phyloP scores from a whole-genome alignment of 345 rosid species.

The Linum lewisii region DNA sequence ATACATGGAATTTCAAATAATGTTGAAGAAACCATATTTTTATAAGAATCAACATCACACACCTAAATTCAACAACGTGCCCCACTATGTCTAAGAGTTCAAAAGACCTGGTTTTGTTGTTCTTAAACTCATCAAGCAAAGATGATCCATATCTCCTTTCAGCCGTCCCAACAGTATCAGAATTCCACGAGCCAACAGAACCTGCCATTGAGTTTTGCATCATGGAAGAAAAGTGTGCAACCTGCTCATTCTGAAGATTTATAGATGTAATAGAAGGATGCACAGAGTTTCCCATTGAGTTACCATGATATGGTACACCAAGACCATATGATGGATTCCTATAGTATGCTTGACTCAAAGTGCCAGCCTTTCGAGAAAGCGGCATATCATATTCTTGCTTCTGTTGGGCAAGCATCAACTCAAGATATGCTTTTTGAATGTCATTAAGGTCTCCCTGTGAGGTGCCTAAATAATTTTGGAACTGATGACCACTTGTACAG shows the following conservation, averaged over 20 bases:
- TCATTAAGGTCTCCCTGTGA: slow-evolving; percentile 36
- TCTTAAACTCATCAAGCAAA: slow-evolving; percentile 79
- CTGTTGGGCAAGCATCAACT: slow-evolving; percentile 55
- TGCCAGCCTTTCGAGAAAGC: slow-evolving; percentile 36
- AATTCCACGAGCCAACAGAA: slow-evolving; percentile 42
- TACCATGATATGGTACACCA: slow-evolving; percentile 37
- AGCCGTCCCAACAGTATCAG: slow-evolving; percentile 38
- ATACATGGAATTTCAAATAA: slow-evolving; percentile 9
- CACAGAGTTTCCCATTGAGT: slow-evolving; percentile 34
- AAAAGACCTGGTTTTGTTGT: slow-evolving; percentile 59
- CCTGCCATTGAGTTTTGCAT: slow-evolving; percentile 48
- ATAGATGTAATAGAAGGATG: slow-evolving; percentile 48
- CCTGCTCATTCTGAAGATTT: slow-evolving; percentile 43
- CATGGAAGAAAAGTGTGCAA: slow-evolving; percentile 42
- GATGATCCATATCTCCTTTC: slow-evolving; percentile 45
- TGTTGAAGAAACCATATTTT: slow-evolving; percentile 9
- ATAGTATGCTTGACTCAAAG: slow-evolving; percentile 36
- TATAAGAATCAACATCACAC: slow-evolving; percentile 6
- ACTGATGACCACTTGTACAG: slow-evolving; percentile 33
- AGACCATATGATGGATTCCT: slow-evolving; percentile 47
- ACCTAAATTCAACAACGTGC: slow-evolving; percentile 93
- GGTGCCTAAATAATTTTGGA: slow-evolving; percentile 34
- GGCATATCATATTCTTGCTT: slow-evolving; percentile 50
- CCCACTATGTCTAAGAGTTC: slow-evolving; percentile 64
- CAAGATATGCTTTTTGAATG: slow-evolving; percentile 48